Percentiles rank a stretch among this genome's conserved stretches.
phyloP scores from a whole-genome alignment of 495 filamentous ascomycete genomes.

The Daldinia loculata region DNA sequence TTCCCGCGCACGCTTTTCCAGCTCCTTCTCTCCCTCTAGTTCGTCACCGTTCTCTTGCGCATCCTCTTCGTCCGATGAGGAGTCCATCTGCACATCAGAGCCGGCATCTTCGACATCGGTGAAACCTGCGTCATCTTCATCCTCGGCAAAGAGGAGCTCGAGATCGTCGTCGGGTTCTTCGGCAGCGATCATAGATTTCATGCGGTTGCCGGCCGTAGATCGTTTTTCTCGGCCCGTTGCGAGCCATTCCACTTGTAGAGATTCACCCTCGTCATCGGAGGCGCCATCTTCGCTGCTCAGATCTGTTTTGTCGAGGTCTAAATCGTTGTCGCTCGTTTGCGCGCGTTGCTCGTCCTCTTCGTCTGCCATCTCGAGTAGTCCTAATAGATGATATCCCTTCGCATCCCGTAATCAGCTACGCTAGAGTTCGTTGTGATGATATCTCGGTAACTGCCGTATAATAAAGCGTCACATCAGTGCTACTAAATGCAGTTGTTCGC shows the following conservation, averaged over 20 bases:
- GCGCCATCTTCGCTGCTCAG: constrained; percentile 43
- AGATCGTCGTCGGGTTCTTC: constrained; percentile 80
- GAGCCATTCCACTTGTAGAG: constrained; percentile 70
- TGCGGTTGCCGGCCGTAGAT: constrained; percentile 84
- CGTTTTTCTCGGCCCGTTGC: constrained; percentile 80
- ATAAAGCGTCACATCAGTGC: background rate
- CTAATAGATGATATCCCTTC: background rate
- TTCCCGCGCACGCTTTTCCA: constrained; percentile 68
- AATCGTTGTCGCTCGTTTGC: constrained; percentile 26
- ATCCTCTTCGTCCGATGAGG: constrained; percentile 80
- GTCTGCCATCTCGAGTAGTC: constrained; percentile 18
- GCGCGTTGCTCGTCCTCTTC: constrained; percentile 23
- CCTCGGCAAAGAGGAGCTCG: constrained; percentile 83
- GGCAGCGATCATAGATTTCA: constrained; percentile 79
- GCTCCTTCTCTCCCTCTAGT: constrained; percentile 70
- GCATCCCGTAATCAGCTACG: background rate
- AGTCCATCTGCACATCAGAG: constrained; percentile 82
- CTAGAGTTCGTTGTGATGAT: background rate
- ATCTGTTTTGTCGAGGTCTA: constrained; percentile 35
- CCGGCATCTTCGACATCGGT: constrained; percentile 71
- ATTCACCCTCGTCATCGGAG: constrained; percentile 31
- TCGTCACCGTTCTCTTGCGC: constrained; percentile 73
- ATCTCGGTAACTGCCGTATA: background rate
- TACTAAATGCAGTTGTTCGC: constrained; percentile 5
- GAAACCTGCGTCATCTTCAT: constrained; percentile 86